Evolutionary conservation across 345 rosid species (phyloP).

Genomic region (Lepidium aucheri): DNA sequence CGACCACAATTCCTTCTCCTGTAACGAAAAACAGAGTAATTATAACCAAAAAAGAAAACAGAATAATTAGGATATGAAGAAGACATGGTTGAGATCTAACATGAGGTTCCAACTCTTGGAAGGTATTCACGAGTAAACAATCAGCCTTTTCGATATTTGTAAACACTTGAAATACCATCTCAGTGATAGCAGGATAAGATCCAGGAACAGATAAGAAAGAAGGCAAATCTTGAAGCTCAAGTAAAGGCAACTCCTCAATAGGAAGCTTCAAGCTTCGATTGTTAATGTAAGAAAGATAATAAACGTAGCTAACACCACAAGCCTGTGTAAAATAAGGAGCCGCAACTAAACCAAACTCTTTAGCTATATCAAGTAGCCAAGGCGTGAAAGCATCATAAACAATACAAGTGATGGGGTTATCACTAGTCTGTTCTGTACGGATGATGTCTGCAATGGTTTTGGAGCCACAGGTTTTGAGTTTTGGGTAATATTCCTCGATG

Average conservation of each 20-base stretch:
- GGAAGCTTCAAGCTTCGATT: too few relatives aligned
- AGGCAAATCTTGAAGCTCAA: too few relatives aligned
- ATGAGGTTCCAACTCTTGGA: constrained; percentile 35
- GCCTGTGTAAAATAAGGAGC: too few relatives aligned
- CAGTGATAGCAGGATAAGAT: constrained; percentile 34
- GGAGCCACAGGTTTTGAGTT: constrained; percentile 36
- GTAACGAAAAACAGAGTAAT: too few relatives aligned
- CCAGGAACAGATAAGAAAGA: constrained; percentile 29
- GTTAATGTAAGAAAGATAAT: too few relatives aligned
- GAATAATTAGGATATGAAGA: neutral
- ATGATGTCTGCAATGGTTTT: constrained; percentile 42
- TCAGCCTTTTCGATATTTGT: constrained; percentile 34
- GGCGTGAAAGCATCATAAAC: constrained; percentile 21
- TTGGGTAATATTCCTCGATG: constrained; percentile 27
- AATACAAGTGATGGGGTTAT: constrained; percentile 37
- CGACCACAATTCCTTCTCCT: constrained; percentile 38
- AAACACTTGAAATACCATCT: constrained; percentile 35
- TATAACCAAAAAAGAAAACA: neutral
- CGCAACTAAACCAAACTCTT: too few relatives aligned
- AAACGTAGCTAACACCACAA: too few relatives aligned
- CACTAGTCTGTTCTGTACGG: constrained; percentile 20
- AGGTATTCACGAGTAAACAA: constrained; percentile 32
- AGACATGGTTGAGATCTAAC: constrained; percentile 15
- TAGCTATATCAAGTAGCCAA: too few relatives aligned
- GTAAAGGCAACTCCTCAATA: too few relatives aligned